Evolutionary conservation across 1,284 basidiomycete genomes (phyloP).

Genomic region (Quambalaria eucalypti): DNA sequence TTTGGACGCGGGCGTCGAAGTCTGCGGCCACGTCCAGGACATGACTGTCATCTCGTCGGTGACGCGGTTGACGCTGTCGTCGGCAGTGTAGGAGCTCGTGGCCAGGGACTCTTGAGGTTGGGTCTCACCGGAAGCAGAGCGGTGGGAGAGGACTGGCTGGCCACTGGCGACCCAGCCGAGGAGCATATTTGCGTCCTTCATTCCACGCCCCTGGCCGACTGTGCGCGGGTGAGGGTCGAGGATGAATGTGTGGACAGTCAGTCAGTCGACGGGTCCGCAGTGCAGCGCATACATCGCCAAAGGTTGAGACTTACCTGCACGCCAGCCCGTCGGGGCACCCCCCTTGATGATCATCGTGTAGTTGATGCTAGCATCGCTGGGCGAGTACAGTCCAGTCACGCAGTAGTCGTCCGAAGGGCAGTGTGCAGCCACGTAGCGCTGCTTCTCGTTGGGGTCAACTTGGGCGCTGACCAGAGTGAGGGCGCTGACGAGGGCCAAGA

Average conservation of each 20-base stretch:
- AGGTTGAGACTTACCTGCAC: background rate
- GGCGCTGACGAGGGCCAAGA: too few relatives aligned
- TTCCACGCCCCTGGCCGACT: slow-evolving; percentile 2
- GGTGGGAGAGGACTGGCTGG: slow-evolving; percentile 56
- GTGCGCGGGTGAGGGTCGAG: background rate
- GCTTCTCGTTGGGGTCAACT: too few relatives aligned
- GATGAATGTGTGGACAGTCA: background rate
- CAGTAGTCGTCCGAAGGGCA: too few relatives aligned
- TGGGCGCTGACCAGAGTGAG: too few relatives aligned
- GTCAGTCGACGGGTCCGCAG: slow-evolving; percentile 2
- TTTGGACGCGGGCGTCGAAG: slow-evolving; percentile 7
- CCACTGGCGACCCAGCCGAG: slow-evolving; percentile 45
- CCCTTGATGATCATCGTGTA: slow-evolving; percentile 20
- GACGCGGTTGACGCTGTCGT: background rate
- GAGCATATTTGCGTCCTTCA: slow-evolving; percentile 8
- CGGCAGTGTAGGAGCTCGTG: background rate
- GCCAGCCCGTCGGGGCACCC: slow-evolving; percentile 1
- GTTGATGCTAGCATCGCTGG: slow-evolving; percentile 15
- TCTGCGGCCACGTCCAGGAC: slow-evolving; percentile 22
- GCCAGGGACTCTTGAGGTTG: background rate
- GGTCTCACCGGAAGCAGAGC: slow-evolving; percentile 29
- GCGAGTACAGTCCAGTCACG: slow-evolving; percentile 19
- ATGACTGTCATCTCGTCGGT: slow-evolving; percentile 45
- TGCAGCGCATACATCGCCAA: too few relatives aligned
- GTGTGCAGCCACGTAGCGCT: too few relatives aligned